Base-by-base conservation (phyloP, 2,329 filamentous ascomycete species). In the Fusarium transvaalense region DNA sequence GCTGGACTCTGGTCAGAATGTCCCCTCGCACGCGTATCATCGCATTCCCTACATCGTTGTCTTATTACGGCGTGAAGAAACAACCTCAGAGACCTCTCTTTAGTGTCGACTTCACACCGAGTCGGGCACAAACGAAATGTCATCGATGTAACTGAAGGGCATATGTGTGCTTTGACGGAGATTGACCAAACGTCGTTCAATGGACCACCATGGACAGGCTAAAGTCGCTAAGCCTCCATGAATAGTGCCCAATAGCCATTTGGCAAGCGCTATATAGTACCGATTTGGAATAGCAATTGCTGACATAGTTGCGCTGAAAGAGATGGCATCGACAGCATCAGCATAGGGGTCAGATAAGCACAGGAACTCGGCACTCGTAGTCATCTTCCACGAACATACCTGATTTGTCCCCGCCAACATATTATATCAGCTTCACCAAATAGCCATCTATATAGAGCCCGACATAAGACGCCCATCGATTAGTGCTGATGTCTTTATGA, bases 401-500 rank as follows among this genome's bases (percentile, higher is more conserved):
- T 63, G 38, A 60, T 60, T 56, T 42, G 58, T 32, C n/a, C 7
- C 12, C 13, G 19, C 15, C 37, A 23, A 32, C 7, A 31, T 12
- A 25, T 58, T 23, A 52, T 10, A 58, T 59, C 23, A 64, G 38
- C 45, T 31, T 48, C 35, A 34, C n/a, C 21, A 31, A 5, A 21
- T 15, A 5, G 12, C 13, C 8, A 10, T 15, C 54, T 25, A 65
- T 54, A 50, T 48, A 53, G 15, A 19, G 25, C 15, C 10, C 6
- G 29, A 59, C 39, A n/a, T 12, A 39, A 45, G 50, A 31, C 23
- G 31, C 17, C 31, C 27, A 31, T 35, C 12, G 39, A 23, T 29
- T 66, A 69, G 66, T 5, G 66, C 66, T 62, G 66, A 68, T 65
- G 34, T 32, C 21, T n/a, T 38, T 9, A n/a, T 6, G 5, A n/a